A percentile compares a stretch with the other conserved stretches of the same genome.
Evolutionary conservation across 164 flowering plant species (phyloP).

Genomic region (Nelumbo lutea): DNA sequence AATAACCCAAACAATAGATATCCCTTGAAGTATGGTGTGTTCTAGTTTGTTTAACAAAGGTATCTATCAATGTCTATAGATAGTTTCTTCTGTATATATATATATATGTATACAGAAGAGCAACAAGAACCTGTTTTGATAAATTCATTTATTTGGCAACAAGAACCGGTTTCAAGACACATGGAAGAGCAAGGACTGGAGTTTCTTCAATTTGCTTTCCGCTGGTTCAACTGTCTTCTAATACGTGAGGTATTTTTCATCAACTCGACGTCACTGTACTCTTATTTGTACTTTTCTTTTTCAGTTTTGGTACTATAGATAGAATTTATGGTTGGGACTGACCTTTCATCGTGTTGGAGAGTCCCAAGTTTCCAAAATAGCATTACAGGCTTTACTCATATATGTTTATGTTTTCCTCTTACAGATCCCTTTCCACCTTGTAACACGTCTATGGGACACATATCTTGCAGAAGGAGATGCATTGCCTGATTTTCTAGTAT

Average conservation of each 20-base stretch:
- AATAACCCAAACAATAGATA: too few species aligned
- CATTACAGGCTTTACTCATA: neutral
- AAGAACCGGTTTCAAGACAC: constrained; percentile 95
- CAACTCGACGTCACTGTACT: neutral
- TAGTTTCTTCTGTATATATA: too few species aligned
- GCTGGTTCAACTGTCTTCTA: constrained; percentile 98
- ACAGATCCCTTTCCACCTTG: constrained; percentile 88
- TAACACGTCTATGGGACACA: constrained; percentile 97
- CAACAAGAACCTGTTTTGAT: neutral
- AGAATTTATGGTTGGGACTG: neutral
- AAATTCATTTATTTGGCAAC: constrained; percentile 5
- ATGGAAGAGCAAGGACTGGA: constrained; percentile 96
- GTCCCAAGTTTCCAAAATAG: too few species aligned
- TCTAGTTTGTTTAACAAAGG: too few species aligned
- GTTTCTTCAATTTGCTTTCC: constrained; percentile 98
- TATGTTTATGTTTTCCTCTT: neutral
- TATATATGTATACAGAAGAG: too few species aligned
- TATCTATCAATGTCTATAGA: too few species aligned
- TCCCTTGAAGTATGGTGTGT: too few species aligned
- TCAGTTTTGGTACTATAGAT: neutral
- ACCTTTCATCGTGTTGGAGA: neutral
- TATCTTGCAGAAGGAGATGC: constrained; percentile 99
- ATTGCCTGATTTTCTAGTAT: constrained; percentile 94
- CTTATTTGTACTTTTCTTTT: neutral
- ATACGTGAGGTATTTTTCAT: constrained; percentile 68